These are phyloP conservation scores for Leccinum longicurvipes DNA, from an alignment of 768 basidiomycete genomes.

Conservation along the genomic window DNA sequence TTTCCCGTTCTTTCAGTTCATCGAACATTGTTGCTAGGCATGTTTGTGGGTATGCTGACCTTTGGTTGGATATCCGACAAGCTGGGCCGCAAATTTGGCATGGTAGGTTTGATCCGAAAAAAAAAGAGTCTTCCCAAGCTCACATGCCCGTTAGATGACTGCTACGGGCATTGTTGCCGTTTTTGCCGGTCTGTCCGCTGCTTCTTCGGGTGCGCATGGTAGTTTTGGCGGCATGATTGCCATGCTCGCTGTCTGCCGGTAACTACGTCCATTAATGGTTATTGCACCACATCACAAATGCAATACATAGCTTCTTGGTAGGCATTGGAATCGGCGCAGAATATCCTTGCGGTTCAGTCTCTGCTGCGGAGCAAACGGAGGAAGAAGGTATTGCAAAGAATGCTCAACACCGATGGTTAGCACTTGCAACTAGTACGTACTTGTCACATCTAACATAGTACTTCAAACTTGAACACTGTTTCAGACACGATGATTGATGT, in stretches of 20 bases:
- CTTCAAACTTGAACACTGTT: not conserved
- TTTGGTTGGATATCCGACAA: slow-evolving; percentile 88
- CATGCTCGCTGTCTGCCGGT: slow-evolving; percentile 81
- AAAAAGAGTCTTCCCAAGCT: slow-evolving; percentile 4
- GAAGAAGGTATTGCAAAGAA: slow-evolving; percentile 73
- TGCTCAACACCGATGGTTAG: slow-evolving; percentile 83
- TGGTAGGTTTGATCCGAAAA: slow-evolving; percentile 46
- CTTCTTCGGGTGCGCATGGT: slow-evolving; percentile 73
- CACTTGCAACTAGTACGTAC: slow-evolving; percentile 78
- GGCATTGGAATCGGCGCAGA: slow-evolving; percentile 89
- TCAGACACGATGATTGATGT: slow-evolving; percentile 82
- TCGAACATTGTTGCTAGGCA: slow-evolving; percentile 69
- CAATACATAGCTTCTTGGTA: slow-evolving; percentile 62
- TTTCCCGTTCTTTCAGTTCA: slow-evolving; percentile 63
- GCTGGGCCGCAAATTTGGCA: slow-evolving; percentile 83
- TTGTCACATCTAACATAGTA: not conserved
- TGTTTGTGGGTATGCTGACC: slow-evolving; percentile 77
- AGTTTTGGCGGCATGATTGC: slow-evolving; percentile 67
- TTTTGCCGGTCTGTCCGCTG: slow-evolving; percentile 81
- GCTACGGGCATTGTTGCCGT: slow-evolving; percentile 82
- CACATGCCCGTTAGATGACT: slow-evolving; percentile 50
- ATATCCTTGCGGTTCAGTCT: slow-evolving; percentile 88
- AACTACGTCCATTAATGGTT: slow-evolving; percentile 10
- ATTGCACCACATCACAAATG: not conserved
- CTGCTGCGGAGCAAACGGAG: slow-evolving; percentile 88